phyloP scores from a whole-genome alignment of 2,329 filamentous ascomycete genomes.

The Ceratocystiopsis minuta region DNA sequence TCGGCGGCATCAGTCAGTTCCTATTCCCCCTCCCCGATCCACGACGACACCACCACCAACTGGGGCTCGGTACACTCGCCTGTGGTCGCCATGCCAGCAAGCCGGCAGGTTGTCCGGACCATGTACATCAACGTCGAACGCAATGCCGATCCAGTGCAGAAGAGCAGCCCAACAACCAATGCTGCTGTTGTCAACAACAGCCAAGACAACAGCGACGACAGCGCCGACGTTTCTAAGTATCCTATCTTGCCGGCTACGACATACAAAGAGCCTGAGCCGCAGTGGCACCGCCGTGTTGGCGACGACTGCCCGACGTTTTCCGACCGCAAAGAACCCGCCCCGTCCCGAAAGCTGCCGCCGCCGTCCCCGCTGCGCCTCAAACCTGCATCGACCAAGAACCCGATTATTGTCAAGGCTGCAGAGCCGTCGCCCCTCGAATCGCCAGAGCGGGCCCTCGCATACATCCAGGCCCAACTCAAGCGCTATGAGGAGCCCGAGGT shows the following conservation, averaged over 20 bases:
- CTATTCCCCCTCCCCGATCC: constrained; percentile 15
- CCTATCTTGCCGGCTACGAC: constrained; percentile 2
- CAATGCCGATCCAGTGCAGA: no score
- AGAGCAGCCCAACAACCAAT: no score
- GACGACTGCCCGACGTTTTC: constrained; percentile 43
- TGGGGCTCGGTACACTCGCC: constrained; percentile 35
- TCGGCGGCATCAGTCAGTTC: constrained; percentile 19
- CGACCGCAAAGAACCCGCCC: constrained; percentile 25
- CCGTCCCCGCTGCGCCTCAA: constrained; percentile 37
- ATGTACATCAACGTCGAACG: constrained; percentile 20
- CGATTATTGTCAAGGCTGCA: constrained; percentile 25
- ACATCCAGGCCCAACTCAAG: constrained; percentile 33
- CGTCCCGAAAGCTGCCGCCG: constrained; percentile 33
- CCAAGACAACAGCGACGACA: no score
- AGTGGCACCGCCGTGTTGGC: constrained; percentile 40
- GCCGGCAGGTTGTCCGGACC: constrained; percentile 22
- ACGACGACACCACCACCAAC: constrained; percentile 24
- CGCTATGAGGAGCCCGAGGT: constrained; percentile 25
- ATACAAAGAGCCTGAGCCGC: constrained; percentile 9
- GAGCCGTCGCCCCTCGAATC: constrained; percentile 36
- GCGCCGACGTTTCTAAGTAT: background rate
- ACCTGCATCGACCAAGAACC: constrained; percentile 21
- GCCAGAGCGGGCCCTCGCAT: constrained; percentile 27
- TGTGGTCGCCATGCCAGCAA: constrained; percentile 23
- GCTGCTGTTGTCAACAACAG: no score